A percentile compares a stretch with the other conserved stretches of the same genome.
phyloP scores from a whole-genome alignment of 1,139 yeast genomes.

The Pichia sp. region DNA sequence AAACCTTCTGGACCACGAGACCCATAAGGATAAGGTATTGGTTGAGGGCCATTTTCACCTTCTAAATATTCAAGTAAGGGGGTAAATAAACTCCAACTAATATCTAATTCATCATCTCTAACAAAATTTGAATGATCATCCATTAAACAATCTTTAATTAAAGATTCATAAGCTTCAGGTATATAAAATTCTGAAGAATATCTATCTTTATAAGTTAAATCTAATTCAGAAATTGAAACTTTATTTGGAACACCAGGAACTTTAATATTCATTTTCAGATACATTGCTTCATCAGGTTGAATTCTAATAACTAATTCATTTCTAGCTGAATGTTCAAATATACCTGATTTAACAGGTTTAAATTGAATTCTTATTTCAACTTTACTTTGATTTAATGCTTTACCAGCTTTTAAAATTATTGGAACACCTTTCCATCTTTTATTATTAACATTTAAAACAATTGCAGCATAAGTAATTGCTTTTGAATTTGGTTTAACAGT shows the following conservation, averaged over 20 bases:
- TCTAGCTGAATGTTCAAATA: conserved; percentile 74
- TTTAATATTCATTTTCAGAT: conserved; percentile 85
- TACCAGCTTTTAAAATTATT: conserved; percentile 91
- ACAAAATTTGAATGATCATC: conserved; percentile 98
- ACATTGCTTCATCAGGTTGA: conserved; percentile 93
- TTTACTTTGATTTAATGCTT: conserved; percentile 85
- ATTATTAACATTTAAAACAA: conserved; percentile 69
- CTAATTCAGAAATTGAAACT: conserved; percentile 82
- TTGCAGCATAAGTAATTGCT: conserved; percentile 89
- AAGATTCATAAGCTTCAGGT: conserved; percentile 96
- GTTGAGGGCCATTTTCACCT: conserved; percentile 55
- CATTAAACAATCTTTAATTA: conserved; percentile 80
- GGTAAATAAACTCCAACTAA: conserved; percentile 88
- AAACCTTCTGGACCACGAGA: conserved; percentile 79
- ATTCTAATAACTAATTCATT: conserved; percentile 90
- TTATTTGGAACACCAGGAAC: conserved; percentile 84
- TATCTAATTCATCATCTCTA: conserved; percentile 94
- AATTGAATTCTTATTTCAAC: conserved; percentile 94
- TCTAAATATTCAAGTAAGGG: conserved; percentile 81
- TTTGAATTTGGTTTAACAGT: conserved; percentile 79
- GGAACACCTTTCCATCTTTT: conserved; percentile 99
- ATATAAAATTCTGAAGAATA: conserved; percentile 79
- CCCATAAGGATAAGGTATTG: conserved; percentile 75
- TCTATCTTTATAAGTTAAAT: conserved; percentile 75
- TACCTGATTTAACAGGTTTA: conserved; percentile 77